Evolutionary conservation across 2,329 filamentous ascomycete genomes (phyloP), one percentile per base, ranked within the genome.

Genomic region (Cladophialophora carrionii): DNA sequence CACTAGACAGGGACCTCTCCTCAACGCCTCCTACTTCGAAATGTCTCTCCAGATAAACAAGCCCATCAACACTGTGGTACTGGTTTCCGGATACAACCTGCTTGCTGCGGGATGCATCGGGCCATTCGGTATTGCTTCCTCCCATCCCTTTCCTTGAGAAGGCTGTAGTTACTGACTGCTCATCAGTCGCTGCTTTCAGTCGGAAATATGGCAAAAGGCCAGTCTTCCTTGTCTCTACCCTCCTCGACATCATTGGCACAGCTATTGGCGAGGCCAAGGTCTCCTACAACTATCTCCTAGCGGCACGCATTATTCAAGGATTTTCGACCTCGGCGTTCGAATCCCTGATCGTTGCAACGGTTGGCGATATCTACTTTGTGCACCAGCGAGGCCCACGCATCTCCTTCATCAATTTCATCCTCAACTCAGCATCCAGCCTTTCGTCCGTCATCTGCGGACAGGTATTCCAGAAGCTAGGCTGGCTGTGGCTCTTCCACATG

Each of bases 241-340:
- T 71, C n/a, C 65, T 69, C 62, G 64, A 63, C 55, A 70, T 71
- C 22, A 57, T 71, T 49, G 68, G 68, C 3, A 70, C 68, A 4
- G 68, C 68, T n/a, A 60, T 70, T 24, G 69, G 69, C 56, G 51
- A 71, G 60, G 62, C 68, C 41, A 66, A 67, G 20, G 63, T 69
- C 32, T 48, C 54, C 22, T 71, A 69, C 62, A 66, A 70, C 10
- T 70, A 70, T 54, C 63, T 71, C 5, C 65, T 71, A 2, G 70
- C 70, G 22, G 63, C 68, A 1, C 70, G 70, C 10, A 70, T 71
- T 37, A 65, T 71, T 14, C 70, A 70, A 37, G 69, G 68, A 24
- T 68, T 83, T 66, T 79, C 81, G 34, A 77, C 75, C 10, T 78
- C 81, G 2, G 81, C 82, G 0, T 78, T 82, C 26, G 82, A 84